Base-by-base conservation (phyloP, 1,284 basidiomycete species). In the Stereum hirsutum region DNA sequence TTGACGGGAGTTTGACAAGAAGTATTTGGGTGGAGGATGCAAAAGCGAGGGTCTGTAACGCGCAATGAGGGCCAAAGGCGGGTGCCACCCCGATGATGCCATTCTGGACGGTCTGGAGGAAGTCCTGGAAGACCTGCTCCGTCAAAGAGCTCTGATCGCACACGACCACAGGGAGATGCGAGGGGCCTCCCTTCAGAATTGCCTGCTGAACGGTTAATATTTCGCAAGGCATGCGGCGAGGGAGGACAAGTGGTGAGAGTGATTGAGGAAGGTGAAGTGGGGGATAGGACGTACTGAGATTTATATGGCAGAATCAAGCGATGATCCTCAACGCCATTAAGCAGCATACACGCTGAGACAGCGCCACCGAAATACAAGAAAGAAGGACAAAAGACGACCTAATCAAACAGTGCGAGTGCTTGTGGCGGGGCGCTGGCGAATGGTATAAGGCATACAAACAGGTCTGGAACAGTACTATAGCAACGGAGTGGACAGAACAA, bases 11-110 rank as follows among this genome's bases (percentile, higher is more conserved):
- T 27, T 10, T 26, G 24, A 67, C 51, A 7, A 68, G 41, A 0
- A 74, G 52, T 1, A 58, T 58, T 2, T 43, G 52, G 0, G 59
- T 54, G 2, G 48, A 41, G 0, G 66, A 61, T 3, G 70, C 53
- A 26, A 75, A 57, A 0, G 67, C 66, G 3, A 74, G 46, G 1
- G 53, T 51, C 1, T 53, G 53, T 3, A 72, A 48, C 10, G 54
- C 48, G 26, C 61, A 62, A 10, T 58, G 52, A 2, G 56, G 12
- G 4, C 58, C 61, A 45, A 66, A 72, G 0, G 54, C 53, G 2
- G 70, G 65, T 10, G 70, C 59, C 4, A 74, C 35, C 2, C 70
- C 72, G 21, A 68, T 23, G 19, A 47, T 39, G 15, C 49, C 41
- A 20, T 49, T 46, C 2, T 49, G 34, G 12, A 52, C 47, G 0